A percentile compares a stretch with the other conserved stretches of the same genome.
phyloP scores from a whole-genome alignment of 768 basidiomycete species.

The Russula sp. region DNA sequence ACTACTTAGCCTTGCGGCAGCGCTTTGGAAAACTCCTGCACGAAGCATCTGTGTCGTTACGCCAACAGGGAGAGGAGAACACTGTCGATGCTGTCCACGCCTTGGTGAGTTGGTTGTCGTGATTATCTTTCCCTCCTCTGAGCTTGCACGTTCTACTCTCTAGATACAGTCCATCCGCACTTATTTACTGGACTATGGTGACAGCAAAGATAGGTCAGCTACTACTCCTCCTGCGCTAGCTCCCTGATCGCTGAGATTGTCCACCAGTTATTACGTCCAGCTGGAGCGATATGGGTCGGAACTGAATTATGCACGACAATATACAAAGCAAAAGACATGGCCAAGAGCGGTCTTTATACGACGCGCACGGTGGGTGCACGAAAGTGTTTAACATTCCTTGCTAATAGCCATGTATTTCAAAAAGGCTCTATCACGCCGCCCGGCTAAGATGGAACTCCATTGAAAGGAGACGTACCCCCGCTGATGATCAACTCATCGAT shows the following conservation, averaged over 20 bases:
- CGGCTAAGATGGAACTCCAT: slow-evolving; percentile 66
- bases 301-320: slow-evolving; percentile 57
- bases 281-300: slow-evolving; percentile 52
- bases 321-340: slow-evolving; percentile 68
- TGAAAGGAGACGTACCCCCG: slow-evolving; percentile 51
- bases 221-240: slow-evolving; percentile 24
- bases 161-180: slow-evolving; percentile 63
- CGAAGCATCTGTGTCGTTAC: slow-evolving; percentile 56
- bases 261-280: slow-evolving; percentile 47
- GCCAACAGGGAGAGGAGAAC: slow-evolving; percentile 70
- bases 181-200: slow-evolving; percentile 69
- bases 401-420: neutral
- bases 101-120: slow-evolving; percentile 36
- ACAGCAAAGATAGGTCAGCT: slow-evolving; percentile 48
- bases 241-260: neutral
- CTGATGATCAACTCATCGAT: slow-evolving; percentile 60
- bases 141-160: neutral
- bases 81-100: slow-evolving; percentile 75
- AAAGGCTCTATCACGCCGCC: slow-evolving; percentile 57
- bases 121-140: neutral
- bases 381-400: too few relatives aligned
- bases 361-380: slow-evolving; percentile 46
- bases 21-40: slow-evolving; percentile 69
- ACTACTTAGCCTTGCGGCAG: slow-evolving; percentile 46
- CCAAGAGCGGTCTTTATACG: slow-evolving; percentile 64